Percentiles rank a stretch among this genome's conserved stretches.
These are phyloP conservation scores for Cutaneotrichosporon cavernicola DNA, from an alignment of 1,284 basidiomycete species.

Conservation along the genomic window DNA sequence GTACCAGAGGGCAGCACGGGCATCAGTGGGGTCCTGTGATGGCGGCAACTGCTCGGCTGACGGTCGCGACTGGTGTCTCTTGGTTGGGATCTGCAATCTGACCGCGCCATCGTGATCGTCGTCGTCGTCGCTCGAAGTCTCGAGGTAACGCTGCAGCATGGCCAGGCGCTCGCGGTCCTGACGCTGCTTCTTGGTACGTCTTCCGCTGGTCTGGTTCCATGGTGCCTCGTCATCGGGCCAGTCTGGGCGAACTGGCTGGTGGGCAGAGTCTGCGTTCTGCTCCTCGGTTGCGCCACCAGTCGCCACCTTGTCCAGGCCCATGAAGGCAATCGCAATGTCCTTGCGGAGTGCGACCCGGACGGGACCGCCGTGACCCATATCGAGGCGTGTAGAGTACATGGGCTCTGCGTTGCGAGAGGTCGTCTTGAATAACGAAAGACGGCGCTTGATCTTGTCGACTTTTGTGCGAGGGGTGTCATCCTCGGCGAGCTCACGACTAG, in stretches of 20 bases:
- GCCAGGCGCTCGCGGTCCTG: slow-evolving; percentile 38
- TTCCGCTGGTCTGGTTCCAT: slow-evolving; percentile 37
- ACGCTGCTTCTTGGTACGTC: slow-evolving; percentile 31
- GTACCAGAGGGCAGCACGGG: slow-evolving; percentile 20
- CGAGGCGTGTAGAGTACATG: slow-evolving; percentile 44
- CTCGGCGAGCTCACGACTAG: slow-evolving; percentile 22
- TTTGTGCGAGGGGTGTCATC: slow-evolving; percentile 34
- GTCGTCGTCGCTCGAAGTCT: slow-evolving; percentile 42
- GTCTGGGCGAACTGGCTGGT: slow-evolving; percentile 31
- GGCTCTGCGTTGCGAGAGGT: slow-evolving; percentile 30
- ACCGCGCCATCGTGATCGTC: slow-evolving; percentile 22
- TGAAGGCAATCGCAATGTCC: slow-evolving; percentile 41
- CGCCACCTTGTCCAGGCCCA: slow-evolving; percentile 34
- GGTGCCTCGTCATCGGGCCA: slow-evolving; percentile 47
- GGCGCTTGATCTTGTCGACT: slow-evolving; percentile 31
- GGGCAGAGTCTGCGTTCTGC: slow-evolving; percentile 25
- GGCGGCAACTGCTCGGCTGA: not conserved
- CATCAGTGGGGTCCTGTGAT: slow-evolving; percentile 20
- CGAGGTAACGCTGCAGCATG: slow-evolving; percentile 43
- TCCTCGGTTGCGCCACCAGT: slow-evolving; percentile 34
- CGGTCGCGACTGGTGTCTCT: slow-evolving; percentile 1
- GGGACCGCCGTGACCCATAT: slow-evolving; percentile 30
- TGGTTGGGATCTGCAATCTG: slow-evolving; percentile 11
- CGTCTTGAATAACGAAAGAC: slow-evolving; percentile 37
- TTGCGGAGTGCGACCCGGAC: slow-evolving; percentile 48